Evolutionary conservation across 495 filamentous ascomycete genomes (phyloP).

Genomic region (Pseudevernia furfuracea): DNA sequence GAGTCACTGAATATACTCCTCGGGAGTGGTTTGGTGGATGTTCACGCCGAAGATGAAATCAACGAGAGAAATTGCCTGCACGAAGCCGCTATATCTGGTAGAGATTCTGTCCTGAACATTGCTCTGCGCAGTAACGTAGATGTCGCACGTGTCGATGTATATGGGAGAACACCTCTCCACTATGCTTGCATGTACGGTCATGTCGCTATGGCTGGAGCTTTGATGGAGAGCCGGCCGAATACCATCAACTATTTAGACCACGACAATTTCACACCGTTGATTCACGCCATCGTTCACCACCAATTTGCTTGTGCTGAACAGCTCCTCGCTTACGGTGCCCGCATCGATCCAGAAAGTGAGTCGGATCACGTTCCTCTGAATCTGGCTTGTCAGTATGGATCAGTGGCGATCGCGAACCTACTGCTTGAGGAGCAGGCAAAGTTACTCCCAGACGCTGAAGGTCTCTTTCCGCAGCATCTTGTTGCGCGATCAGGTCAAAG

Average conservation of each 20-base stretch:
- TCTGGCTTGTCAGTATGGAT: slow-evolving; percentile 87
- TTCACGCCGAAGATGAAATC: slow-evolving; percentile 89
- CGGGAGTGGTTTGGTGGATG: slow-evolving; percentile 71
- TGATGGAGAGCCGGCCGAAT: slow-evolving; percentile 51
- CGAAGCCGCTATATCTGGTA: slow-evolving; percentile 86
- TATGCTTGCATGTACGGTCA: slow-evolving; percentile 94
- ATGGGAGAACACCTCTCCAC: slow-evolving; percentile 87
- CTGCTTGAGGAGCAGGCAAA: slow-evolving; percentile 69
- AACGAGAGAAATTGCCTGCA: slow-evolving; percentile 95
- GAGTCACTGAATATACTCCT: slow-evolving; percentile 68
- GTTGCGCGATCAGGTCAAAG: slow-evolving; percentile 84
- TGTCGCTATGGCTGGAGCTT: slow-evolving; percentile 68
- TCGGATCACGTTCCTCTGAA: slow-evolving; percentile 91
- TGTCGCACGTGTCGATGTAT: slow-evolving; percentile 76
- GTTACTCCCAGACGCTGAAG: slow-evolving; percentile 87
- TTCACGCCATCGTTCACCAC: slow-evolving; percentile 85
- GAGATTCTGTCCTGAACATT: slow-evolving; percentile 62
- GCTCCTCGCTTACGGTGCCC: slow-evolving; percentile 62
- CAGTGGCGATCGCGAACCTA: slow-evolving; percentile 69
- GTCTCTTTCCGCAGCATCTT: slow-evolving; percentile 93
- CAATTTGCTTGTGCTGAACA: slow-evolving; percentile 69
- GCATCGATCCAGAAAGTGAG: slow-evolving; percentile 72
- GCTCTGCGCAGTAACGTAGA: slow-evolving; percentile 65
- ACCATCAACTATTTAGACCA: slow-evolving; percentile 85
- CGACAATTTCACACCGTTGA: slow-evolving; percentile 93